Conservation (phyloP, 225 moss, liverwort and hornwort species). For the Pseudoscleropodium purum region DNA sequence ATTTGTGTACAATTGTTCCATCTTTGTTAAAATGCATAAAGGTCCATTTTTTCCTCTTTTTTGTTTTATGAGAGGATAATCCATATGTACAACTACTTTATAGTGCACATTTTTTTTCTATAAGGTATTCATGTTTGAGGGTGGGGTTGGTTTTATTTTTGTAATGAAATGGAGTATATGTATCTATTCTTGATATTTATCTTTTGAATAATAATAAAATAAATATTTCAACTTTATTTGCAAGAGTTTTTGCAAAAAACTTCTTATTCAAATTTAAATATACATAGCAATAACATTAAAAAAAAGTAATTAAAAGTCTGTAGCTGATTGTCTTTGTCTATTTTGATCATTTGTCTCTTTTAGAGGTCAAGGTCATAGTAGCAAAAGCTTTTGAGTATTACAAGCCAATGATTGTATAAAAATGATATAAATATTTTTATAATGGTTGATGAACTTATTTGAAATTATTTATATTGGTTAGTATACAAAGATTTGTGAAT, state of each 20-base stretch:
- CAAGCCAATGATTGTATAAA: not conserved
- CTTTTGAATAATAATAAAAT: not conserved
- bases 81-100: not conserved
- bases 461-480: not conserved
- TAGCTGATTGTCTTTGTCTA: not conserved
- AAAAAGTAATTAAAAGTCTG: not conserved
- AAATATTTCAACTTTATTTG: not conserved
- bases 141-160: not conserved
- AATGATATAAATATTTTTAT: not conserved
- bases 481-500: not conserved
- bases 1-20: not conserved
- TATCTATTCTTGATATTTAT: not conserved
- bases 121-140: not conserved
- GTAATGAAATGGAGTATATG: not conserved
- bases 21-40: not conserved
- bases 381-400: not conserved
- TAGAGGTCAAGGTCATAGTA: not conserved
- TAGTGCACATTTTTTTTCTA: rapidly evolving
- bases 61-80: not conserved
- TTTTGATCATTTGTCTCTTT: not conserved
- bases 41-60: rapidly evolving
- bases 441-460: not conserved
- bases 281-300: not conserved
- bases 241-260: rapidly evolving
- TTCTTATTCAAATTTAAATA: not conserved